A percentile compares a stretch with the other conserved stretches of the same genome.
These are phyloP conservation scores for Tephrocybe rancida DNA, from an alignment of 768 basidiomycete species.

Conservation along the genomic window DNA sequence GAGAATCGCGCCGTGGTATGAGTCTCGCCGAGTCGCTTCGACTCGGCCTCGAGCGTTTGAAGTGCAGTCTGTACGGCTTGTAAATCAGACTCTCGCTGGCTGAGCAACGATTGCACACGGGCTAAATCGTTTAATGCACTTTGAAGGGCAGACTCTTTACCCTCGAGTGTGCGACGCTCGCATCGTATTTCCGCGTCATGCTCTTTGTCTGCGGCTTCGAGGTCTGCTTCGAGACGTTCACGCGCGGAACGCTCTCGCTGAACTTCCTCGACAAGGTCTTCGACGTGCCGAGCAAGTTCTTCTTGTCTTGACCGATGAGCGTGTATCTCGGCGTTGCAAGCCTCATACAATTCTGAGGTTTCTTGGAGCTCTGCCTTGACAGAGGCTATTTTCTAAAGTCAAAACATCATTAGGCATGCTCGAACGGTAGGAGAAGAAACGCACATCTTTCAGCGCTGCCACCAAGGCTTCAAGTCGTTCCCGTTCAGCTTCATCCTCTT, in stretches of 20 bases:
- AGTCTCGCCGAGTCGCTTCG: conserved; percentile 79
- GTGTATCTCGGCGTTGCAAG: conserved; percentile 62
- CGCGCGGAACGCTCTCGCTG: conserved; percentile 60
- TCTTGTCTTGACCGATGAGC: conserved; percentile 74
- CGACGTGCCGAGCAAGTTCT: conserved; percentile 73
- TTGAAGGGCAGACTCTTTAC: conserved; percentile 69
- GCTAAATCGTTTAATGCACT: conserved; percentile 65
- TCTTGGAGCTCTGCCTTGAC: conserved; percentile 71
- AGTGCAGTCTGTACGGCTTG: conserved; percentile 71
- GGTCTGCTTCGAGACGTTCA: conserved; percentile 53
- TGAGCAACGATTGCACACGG: conserved; percentile 62
- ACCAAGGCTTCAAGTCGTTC: conserved; percentile 69
- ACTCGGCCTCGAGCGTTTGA: conserved; percentile 72
- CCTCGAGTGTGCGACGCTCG: conserved; percentile 66
- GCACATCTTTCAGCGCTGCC: conserved; percentile 79
- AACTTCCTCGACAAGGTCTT: conserved; percentile 67
- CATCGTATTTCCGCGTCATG: conserved; percentile 63
- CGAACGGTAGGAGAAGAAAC: conserved; percentile 19
- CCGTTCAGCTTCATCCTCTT: conserved; percentile 74
- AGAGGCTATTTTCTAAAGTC: conserved; percentile 62
- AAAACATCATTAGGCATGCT: not conserved
- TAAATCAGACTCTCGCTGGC: conserved; percentile 77
- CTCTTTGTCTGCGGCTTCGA: conserved; percentile 60
- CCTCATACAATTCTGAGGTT: conserved; percentile 65
- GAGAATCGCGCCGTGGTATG: conserved; percentile 84